Base-by-base conservation (phyloP, 2,329 filamentous ascomycete species). In the Tolypocladium inflatum region DNA sequence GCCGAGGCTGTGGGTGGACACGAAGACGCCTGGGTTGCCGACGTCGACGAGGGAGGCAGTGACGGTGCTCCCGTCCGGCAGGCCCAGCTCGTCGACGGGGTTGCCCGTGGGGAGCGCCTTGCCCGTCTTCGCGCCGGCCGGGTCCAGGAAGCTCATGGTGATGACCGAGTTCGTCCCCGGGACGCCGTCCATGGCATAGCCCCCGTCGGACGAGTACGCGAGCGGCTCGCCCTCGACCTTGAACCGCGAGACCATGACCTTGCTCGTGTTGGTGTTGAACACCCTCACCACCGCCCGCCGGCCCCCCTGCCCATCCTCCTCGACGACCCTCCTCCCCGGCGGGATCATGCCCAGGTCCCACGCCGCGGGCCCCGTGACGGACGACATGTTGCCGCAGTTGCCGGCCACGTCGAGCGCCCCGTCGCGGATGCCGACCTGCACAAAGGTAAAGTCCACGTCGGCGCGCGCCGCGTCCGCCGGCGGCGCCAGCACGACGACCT, bases 301-400 rank as follows among this genome's bases (percentile, higher is more conserved):
- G 23, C 69, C 66, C 3, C 68, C 69, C 23, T 64, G 57, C 0
- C 56, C 58, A 17, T 65, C 68, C 33, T 38, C 37, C 54, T 68
- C 60, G 58, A 56, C 15, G 57, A 35, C 30, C 8, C 38, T 39
- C 1, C 23, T 23, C 23, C 21, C 48, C 19, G 50, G 4, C 42
- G 54, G 42, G 7, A 70, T 55, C 57, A 73, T 56, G 13, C 68
- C 70, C 59, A 64, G 61, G 55, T 73, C 71, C 67, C 69, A 71
- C 3, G 66, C 66, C 50, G 65, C 64, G 0, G 88, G 87, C 0
- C 87, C 88, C 52, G 90, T 79, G 0, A 83, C 79, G 45, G 81
- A 78, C 7, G 78, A 83, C 85, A 91, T 87, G 68, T 90, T 90
- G n/a, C 88, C 88, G 67, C 87, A 90, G 64, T 90, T 91, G 30